Percentiles rank a stretch among this genome's conserved stretches.
These are phyloP conservation scores for Yamadazyma akitaensis DNA, from an alignment of 805 yeast genomes.

Conservation along the genomic window DNA sequence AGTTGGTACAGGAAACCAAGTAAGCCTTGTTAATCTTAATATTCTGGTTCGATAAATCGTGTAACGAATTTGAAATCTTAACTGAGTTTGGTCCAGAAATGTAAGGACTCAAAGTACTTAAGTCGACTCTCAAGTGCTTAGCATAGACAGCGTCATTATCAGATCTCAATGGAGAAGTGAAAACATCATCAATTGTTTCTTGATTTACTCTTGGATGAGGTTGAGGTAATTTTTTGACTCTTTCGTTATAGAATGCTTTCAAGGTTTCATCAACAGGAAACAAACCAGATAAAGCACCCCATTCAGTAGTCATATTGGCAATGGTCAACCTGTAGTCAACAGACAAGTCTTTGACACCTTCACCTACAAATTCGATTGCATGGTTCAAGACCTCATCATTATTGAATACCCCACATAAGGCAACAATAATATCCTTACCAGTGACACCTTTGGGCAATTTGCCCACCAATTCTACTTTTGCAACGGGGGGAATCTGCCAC, in stretches of 20 bases:
- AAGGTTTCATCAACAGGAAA: constrained; percentile 91
- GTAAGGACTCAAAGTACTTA: constrained; percentile 77
- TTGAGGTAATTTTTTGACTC: constrained; percentile 58
- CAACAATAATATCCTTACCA: constrained; percentile 96
- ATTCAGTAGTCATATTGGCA: constrained; percentile 97
- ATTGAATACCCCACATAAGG: constrained; percentile 90
- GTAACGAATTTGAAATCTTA: constrained; percentile 77
- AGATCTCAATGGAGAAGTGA: constrained; percentile 43
- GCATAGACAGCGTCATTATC: constrained; percentile 85
- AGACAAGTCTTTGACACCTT: constrained; percentile 63
- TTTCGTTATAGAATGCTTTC: constrained; percentile 68
- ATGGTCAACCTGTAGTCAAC: constrained; percentile 86
- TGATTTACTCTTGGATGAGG: constrained; percentile 82
- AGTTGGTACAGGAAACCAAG: constrained; percentile 96
- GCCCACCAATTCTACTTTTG: constrained; percentile 84
- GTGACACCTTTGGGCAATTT: constrained; percentile 80
- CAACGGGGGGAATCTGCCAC: constrained; percentile 99
- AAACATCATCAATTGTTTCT: constrained; percentile 52
- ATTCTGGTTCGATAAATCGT: constrained; percentile 68
- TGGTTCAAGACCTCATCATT: constrained; percentile 90
- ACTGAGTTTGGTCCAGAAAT: constrained; percentile 98
- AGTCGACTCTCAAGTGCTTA: constrained; percentile 78
- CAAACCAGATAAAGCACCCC: constrained; percentile 97
- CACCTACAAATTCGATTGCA: constrained; percentile 91
- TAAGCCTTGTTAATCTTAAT: constrained; percentile 90